phyloP scores from a whole-genome alignment of 257 asterid genomes.

The Solanum chilense region DNA sequence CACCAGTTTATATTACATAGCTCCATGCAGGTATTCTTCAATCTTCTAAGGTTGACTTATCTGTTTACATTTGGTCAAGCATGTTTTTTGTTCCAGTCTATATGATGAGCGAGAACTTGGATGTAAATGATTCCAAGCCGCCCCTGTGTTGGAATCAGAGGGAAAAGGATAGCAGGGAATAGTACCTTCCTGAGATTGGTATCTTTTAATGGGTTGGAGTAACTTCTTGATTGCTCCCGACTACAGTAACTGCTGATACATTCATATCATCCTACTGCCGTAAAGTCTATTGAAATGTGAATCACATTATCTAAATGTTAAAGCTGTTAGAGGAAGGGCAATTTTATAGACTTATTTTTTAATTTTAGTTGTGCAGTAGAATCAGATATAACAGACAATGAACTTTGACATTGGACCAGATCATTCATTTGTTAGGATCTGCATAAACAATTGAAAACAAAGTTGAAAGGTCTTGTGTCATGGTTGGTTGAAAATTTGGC shows the following conservation, averaged over 20 bases:
- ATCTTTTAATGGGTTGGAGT: not conserved
- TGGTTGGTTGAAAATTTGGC: not conserved
- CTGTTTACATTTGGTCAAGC: not conserved
- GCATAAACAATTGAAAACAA: not conserved
- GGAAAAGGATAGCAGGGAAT: not conserved
- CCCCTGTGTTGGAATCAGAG: not conserved
- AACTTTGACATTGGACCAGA: not conserved
- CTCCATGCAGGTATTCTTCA: slow-evolving; percentile 90
- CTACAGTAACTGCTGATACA: not conserved
- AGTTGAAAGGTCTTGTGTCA: not conserved
- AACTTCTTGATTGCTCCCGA: not conserved
- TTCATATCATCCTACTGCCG: not conserved
- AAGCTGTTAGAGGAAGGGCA: not conserved
- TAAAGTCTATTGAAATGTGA: not conserved
- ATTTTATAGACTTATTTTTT: not conserved
- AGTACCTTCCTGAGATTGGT: not conserved
- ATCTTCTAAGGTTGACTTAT: not conserved
- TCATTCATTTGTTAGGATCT: not conserved
- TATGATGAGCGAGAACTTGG: not conserved
- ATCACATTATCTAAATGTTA: not conserved
- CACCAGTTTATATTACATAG: slow-evolving; percentile 95
- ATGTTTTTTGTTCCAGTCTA: not conserved
- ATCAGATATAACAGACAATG: not conserved
- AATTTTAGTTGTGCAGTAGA: not conserved
- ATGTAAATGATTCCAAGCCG: not conserved